Evolutionary conservation across 345 rosid species (phyloP).

Genomic region (Streptanthus diversifolius): DNA sequence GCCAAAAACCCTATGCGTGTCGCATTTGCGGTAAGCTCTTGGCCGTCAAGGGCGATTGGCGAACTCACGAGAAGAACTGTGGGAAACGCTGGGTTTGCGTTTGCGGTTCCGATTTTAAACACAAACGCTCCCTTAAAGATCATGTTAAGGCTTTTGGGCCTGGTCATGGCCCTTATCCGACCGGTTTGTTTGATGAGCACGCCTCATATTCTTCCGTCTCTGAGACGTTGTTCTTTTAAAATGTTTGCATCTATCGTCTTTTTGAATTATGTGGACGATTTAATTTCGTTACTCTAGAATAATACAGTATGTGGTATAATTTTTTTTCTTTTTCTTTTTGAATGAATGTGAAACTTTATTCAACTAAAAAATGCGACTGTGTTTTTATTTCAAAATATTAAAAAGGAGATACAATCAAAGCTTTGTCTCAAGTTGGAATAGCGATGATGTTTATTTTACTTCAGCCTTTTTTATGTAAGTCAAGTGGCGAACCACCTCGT

Average conservation of each 20-base stretch:
- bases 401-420: no score
- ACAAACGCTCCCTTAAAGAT: constrained; percentile 86
- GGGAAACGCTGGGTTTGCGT: constrained; percentile 90
- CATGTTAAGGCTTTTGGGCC: constrained; percentile 72
- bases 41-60: constrained; percentile 91
- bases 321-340: no score
- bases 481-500: no score
- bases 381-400: no score
- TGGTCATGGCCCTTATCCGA: constrained; percentile 59
- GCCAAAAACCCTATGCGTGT: constrained; percentile 60
- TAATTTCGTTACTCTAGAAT: neutral
- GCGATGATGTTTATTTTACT: no score
- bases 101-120: constrained; percentile 89
- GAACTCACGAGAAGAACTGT: constrained; percentile 87
- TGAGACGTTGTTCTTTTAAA: constrained; percentile 9
- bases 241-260: neutral
- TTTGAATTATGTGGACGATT: neutral
- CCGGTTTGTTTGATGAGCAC: constrained; percentile 21
- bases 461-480: no score
- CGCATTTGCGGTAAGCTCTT: constrained; percentile 69
- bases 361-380: no score
- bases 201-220: constrained; percentile 25
- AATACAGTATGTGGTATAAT: no score
- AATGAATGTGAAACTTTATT: no score
- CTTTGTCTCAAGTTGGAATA: no score